phyloP scores from a whole-genome alignment of 2,329 filamentous ascomycete genomes.

The Sodiomyces alkalinus region DNA sequence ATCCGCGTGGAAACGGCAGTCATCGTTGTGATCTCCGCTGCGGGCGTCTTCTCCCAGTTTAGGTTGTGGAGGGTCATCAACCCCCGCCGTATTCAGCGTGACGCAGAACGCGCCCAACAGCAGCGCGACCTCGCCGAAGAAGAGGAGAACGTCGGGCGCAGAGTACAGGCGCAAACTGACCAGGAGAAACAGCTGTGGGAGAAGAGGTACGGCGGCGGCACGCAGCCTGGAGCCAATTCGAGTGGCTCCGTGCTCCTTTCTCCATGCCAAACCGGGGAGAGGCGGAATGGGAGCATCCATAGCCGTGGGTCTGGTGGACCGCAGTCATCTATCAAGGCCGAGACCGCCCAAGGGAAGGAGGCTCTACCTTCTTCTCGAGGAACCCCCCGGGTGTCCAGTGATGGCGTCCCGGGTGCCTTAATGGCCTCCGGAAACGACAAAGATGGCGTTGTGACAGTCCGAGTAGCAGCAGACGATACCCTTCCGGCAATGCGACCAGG shows the following conservation, averaged over 20 bases:
- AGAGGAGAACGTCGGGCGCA: conserved; percentile 56
- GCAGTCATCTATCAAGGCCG: conserved; percentile 7
- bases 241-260: too few relatives aligned
- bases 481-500: too few relatives aligned
- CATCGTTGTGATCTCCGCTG: conserved; percentile 56
- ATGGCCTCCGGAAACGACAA: conserved; percentile 25
- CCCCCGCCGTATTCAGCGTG: conserved; percentile 39
- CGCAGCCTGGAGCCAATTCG: conserved; percentile 14
- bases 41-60: conserved; percentile 72
- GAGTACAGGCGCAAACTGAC: conserved; percentile 45
- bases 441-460: conserved; percentile 34
- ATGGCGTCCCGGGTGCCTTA: conserved; percentile 23
- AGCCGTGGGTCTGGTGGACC: background rate
- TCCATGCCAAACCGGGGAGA: too few relatives aligned
- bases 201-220: conserved; percentile 48
- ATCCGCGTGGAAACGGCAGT: conserved; percentile 75
- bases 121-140: conserved; percentile 41
- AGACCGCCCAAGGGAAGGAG: too few relatives aligned
- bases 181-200: conserved; percentile 62
- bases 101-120: conserved; percentile 31
- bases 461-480: conserved; percentile 27
- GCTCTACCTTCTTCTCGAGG: too few relatives aligned
- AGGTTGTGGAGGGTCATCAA: conserved; percentile 74
- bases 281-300: background rate
- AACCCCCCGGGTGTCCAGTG: too few relatives aligned